Evolutionary conservation across 139 green algal species (phyloP).

Genomic region (Chlamydomonas incerta): DNA sequence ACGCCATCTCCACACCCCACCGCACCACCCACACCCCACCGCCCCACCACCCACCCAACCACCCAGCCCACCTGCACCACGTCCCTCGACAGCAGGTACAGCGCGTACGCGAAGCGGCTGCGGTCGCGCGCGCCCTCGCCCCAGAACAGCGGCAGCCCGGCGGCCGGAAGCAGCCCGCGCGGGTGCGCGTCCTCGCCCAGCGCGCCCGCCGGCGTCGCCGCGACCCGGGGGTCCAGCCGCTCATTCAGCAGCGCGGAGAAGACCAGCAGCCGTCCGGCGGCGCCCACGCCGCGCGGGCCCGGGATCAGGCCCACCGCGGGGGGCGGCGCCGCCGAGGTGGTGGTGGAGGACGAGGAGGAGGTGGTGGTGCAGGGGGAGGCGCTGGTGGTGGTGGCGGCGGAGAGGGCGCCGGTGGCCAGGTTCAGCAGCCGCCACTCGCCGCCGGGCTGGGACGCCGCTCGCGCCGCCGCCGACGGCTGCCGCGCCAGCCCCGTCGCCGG

Average conservation of each 20-base stretch:
- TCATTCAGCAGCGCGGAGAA: constrained; percentile 33
- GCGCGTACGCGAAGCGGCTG: constrained; percentile 74
- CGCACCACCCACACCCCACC: too few species aligned
- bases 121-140: constrained; percentile 65
- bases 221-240: neutral
- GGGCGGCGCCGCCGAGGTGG: neutral
- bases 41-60: too few species aligned
- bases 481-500: too few species aligned
- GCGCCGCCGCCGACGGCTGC: neutral
- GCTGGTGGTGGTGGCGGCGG: neutral
- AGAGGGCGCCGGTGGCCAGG: neutral
- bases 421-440: constrained; percentile 23
- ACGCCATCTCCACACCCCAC: too few species aligned
- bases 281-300: constrained; percentile 23
- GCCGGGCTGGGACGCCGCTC: neutral
- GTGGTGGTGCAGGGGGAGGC: too few species aligned
- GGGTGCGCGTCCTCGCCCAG: constrained; percentile 31
- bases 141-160: constrained; percentile 72
- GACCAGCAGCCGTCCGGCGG: constrained; percentile 12
- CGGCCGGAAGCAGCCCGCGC: neutral
- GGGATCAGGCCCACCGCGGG: constrained; percentile 33
- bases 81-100: constrained; percentile 84
- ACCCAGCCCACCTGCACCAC: constrained; percentile 73
- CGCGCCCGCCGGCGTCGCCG: constrained; percentile 18
- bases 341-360: too few species aligned